Conservation (phyloP, 2,329 filamentous ascomycete species). For the Ramularia endophylla region DNA sequence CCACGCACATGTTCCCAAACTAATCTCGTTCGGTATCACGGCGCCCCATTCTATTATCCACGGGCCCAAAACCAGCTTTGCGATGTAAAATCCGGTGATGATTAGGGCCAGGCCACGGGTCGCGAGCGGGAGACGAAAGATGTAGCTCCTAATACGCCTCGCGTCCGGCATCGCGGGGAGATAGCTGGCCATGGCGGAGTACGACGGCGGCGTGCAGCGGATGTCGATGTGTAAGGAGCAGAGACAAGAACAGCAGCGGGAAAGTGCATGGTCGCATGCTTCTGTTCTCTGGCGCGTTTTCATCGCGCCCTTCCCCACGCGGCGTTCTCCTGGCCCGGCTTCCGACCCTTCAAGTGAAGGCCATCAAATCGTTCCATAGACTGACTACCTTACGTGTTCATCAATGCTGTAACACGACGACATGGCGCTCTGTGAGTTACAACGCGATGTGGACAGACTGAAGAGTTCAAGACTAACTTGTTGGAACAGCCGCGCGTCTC, state of each 20-base stretch:
- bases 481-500: slow-evolving; percentile 43
- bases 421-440: slow-evolving; percentile 26
- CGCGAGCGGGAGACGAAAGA: slow-evolving; percentile 80
- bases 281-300: slow-evolving; percentile 1
- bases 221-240: background rate
- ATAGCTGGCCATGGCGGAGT: background rate
- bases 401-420: slow-evolving; percentile 8
- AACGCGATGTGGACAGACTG: background rate
- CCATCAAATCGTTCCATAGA: too few species aligned
- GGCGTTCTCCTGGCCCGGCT: too few species aligned
- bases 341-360: too few species aligned
- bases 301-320: too few species aligned
- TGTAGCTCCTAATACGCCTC: slow-evolving; percentile 68
- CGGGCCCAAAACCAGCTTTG: slow-evolving; percentile 56
- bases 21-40: slow-evolving; percentile 70
- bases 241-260: background rate
- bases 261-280: slow-evolving; percentile 1
- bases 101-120: slow-evolving; percentile 65
- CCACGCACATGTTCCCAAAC: slow-evolving; percentile 61
- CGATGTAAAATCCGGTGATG: slow-evolving; percentile 64
- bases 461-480: background rate
- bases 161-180: slow-evolving; percentile 54
- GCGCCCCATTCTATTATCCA: slow-evolving; percentile 75
- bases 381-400: too few species aligned
- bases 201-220: background rate